Base-by-base conservation (phyloP, 176 grass and related monocot genomes). In the Aegilops speltoides region DNA sequence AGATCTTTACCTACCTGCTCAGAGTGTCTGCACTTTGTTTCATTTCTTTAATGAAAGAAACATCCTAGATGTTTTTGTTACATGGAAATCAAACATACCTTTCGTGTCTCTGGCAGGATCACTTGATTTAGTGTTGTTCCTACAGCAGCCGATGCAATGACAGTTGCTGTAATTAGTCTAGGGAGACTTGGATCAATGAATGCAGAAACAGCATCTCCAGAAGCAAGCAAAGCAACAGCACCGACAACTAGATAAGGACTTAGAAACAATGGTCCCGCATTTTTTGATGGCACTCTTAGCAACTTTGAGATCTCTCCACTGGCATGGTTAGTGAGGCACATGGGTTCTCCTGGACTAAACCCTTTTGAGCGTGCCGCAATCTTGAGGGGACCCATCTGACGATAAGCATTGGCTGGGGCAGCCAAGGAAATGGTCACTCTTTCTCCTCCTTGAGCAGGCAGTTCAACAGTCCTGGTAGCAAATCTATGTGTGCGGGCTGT, bases 371-470 rank as follows among this genome's bases (percentile, higher is more conserved):
- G 82, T 56, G 88, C 65, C n/a, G n/a, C 66, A 69, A 96, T 89
- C 82, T 87, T 94, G 14, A 98, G 67, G 66, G 93, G 88, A 12
- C 96, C 96, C 36, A 94, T 93, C 87, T 91, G 76, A 28, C 82
- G 89, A 80, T 94, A 96, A 57, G 89, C 64, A 82, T 88, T 93
- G 76, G 90, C 80, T 82, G 93, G 93, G 34, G 92, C 92, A 20
- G 93, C 92, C 76, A 98, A 82, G 15, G 92, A 94, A 85, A 98
- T 88, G 46, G 96, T 98, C 33, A 98, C 91, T 91, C 96, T 89
- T 89, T 98, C 92, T 86, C 93, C 93, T 95, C 88, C 91, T 87
- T 96, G 96, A 76, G 93, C 96, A 85, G 96, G 96, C 68, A 98
- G 90, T 40, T 94, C 87, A 36, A 87, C 78, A 25, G 85, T 98